Evolutionary conservation across 2,329 filamentous ascomycete species (phyloP), one percentile per base, ranked within the genome.

Genomic region (Talaromyces sp.): DNA sequence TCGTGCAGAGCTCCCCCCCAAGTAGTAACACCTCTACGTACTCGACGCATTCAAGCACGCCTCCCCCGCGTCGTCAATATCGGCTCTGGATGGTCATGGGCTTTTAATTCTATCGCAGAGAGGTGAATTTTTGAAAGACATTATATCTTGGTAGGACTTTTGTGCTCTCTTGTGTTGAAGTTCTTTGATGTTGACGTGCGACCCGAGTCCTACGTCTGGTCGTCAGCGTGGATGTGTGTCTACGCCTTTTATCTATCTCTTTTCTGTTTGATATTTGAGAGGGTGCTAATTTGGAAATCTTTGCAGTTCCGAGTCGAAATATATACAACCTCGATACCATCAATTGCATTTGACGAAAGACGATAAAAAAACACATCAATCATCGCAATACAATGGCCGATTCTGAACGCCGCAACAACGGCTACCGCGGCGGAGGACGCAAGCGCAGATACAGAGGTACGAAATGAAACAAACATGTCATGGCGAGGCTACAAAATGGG

Each of bases 381-480:
- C 19, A 12, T 17, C 48, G 48, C n/a, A n/a, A 21, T 27, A 57
- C 64, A 60, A 83, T 85, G 82, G 79, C 80, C 58, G 82, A 85
- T 63, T 79, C 81, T 68, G 81, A 83, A 64, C 75, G 87, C 72
- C 82, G 82, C 60, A 73, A 80, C 61, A 79, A 83, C 61, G 79
- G 83, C 62, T 76, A 82, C 52, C 60, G 60, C 69, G 80, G 72
- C 61, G 70, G 71, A 68, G 74, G 73, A 66, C 86, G 89, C 74
- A 96, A 95, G 78, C 83, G 89, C 69, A 85, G 91, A 72, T 88
- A 87, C 71, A 83, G 90, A 89, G 91, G 91, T 92, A 73, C 66
- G 56, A 41, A 43, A 43, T 27, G 21, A n/a, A 17, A 17, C 19
- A 14, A 17, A 26, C 9, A 12, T 26, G 21, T 14, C 7, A 17